Percentiles rank a stretch among this genome's conserved stretches.
These are phyloP conservation scores for Cladobotryum mycophilum DNA, from an alignment of 2,329 filamentous ascomycete species.

Conservation along the genomic window DNA sequence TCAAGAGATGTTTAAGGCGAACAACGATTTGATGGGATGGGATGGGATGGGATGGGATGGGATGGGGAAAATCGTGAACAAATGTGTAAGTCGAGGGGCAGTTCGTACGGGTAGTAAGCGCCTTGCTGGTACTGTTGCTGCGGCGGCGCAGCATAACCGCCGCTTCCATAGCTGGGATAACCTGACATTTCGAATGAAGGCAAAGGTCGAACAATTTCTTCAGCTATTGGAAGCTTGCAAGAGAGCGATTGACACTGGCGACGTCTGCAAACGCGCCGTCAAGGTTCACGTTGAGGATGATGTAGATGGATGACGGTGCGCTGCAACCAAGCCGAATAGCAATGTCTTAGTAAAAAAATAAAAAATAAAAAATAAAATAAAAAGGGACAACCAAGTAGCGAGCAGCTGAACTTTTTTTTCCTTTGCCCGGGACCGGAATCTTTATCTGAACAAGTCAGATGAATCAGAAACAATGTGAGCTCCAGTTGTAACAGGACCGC, in stretches of 20 bases:
- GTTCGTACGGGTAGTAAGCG: conserved; percentile 41
- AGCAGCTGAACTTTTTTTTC: neutral
- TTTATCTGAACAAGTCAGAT: neutral
- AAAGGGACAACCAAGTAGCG: neutral
- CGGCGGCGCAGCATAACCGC: conserved; percentile 9
- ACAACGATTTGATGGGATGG: too few species aligned
- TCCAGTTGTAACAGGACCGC: neutral
- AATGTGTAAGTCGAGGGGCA: conserved; percentile 23
- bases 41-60: too few species aligned
- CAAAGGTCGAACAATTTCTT: neutral
- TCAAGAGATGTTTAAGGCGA: neutral
- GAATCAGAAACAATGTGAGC: neutral
- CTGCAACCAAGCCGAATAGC: neutral
- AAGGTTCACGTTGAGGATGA: neutral
- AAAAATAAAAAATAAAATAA: too few species aligned
- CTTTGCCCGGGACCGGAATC: neutral
- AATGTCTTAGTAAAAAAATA: neutral
- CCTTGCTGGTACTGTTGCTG: conserved; percentile 26
- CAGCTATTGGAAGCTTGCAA: neutral
- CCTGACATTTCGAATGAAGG: conserved; percentile 5
- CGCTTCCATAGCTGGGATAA: conserved; percentile 9
- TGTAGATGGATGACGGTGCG: neutral
- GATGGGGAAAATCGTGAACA: conserved; percentile 1
- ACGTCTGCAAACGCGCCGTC: neutral
- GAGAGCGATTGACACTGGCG: neutral